phyloP scores from a whole-genome alignment of 75 land plant genomes.

The Picea glauca region DNA sequence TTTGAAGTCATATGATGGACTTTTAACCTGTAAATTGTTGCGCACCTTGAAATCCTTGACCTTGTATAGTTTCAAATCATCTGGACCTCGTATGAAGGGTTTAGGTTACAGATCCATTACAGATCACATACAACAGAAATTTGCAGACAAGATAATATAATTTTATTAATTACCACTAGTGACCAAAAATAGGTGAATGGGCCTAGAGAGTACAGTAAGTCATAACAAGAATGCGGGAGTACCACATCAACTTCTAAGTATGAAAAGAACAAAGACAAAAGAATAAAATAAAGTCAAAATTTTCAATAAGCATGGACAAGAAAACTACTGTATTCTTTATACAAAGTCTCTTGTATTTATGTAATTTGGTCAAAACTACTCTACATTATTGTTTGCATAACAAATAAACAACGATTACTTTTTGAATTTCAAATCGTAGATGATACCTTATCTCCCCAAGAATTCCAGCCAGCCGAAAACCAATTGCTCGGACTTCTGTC shows the following conservation, averaged over 20 bases:
- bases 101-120: not conserved
- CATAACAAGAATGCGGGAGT: not conserved
- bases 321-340: too few relatives aligned
- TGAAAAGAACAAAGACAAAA: not conserved
- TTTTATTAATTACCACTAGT: too few relatives aligned
- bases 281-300: conserved; percentile 3
- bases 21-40: not conserved
- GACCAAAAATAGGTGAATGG: too few relatives aligned
- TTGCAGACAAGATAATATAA: too few relatives aligned
- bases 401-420: not conserved
- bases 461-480: conserved; percentile 58
- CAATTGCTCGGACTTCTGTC: conserved; percentile 66
- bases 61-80: not conserved
- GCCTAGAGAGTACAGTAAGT: too few relatives aligned
- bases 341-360: too few relatives aligned
- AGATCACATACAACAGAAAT: too few relatives aligned
- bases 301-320: not conserved
- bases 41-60: not conserved
- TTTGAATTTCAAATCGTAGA: conserved; percentile 1
- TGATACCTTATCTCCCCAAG: conserved; percentile 77
- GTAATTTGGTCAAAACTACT: not conserved
- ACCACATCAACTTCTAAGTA: not conserved
- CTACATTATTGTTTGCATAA: not conserved
- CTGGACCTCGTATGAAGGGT: not conserved
- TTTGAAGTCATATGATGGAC: not conserved